phyloP scores from a whole-genome alignment of 352 stramenopile genomes.

The Pythium scleroteichum region DNA sequence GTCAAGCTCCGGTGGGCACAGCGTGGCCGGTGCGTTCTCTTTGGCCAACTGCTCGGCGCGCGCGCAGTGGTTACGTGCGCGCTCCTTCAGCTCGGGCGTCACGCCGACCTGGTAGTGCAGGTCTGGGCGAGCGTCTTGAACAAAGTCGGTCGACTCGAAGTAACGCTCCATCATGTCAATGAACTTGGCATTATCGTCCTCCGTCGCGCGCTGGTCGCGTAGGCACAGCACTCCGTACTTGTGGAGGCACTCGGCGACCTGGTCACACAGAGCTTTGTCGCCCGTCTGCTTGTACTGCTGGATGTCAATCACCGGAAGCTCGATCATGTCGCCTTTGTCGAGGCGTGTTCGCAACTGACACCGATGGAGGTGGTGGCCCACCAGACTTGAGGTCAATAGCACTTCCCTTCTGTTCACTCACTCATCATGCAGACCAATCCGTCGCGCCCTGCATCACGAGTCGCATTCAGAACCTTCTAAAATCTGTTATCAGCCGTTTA shows the following conservation, averaged over 20 bases:
- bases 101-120: constrained; percentile 90
- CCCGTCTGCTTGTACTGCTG: constrained; percentile 73
- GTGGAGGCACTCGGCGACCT: constrained; percentile 80
- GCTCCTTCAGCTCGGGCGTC: constrained; percentile 85
- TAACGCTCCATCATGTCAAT: constrained; percentile 94
- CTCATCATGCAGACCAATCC: constrained; percentile 12
- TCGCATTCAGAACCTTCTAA: constrained; percentile 21
- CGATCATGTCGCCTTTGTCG: constrained; percentile 43
- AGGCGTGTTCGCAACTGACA: constrained; percentile 15
- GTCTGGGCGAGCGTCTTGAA: constrained; percentile 86
- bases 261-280: constrained; percentile 68
- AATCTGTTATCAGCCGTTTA: neutral
- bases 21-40: constrained; percentile 69
- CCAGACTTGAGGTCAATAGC: constrained; percentile 2
- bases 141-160: constrained; percentile 88
- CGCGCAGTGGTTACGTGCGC: constrained; percentile 83
- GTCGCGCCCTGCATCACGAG: constrained; percentile 11
- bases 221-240: constrained; percentile 87
- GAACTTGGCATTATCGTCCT: constrained; percentile 84
- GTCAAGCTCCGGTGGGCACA: constrained; percentile 89
- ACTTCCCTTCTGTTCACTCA: constrained; percentile 29
- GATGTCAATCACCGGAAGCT: constrained; percentile 84
- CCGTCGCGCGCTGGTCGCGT: constrained; percentile 69
- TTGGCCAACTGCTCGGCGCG: constrained; percentile 51
- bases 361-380: neutral